Evolutionary conservation across 2,329 filamentous ascomycete species (phyloP), one percentile per base, ranked within the genome.

Genomic region (Plenodomus lindquistii): DNA sequence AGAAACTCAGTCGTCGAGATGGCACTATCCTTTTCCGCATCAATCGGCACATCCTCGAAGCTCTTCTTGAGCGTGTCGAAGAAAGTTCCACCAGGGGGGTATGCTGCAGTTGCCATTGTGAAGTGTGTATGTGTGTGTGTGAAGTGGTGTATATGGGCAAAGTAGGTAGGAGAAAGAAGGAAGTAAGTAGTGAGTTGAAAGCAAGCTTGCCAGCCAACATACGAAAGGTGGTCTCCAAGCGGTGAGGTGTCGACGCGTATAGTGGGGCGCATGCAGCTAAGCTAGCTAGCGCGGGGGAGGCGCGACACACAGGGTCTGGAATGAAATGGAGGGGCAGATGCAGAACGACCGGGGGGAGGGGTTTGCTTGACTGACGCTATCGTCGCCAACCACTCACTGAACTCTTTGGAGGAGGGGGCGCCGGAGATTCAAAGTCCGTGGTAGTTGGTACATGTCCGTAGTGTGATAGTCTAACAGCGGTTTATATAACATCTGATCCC

Each of bases 1-100:
- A 97, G 87, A 76, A 97, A 99, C 72, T 95, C 85, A 48, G 83
- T 83, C 39, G 94, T 97, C 45, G 84, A 77, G 66, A 97, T 85
- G 52, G 85, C 88, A 77, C 91, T 87, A 75, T 85, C 86, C 61
- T 89, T 87, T 60, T 81, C 80, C 54, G 81, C 79, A 65, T 91
- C 84, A 63, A 96, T 75, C 13, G 89, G 86, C 45, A 97, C 93
- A 63, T 93, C 84, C 57, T 82, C 80, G 78, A 96, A 99, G 65
- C 88, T 93, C 72, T 82, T 82, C 79, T 89, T 88, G 75, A 95
- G 81, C 63, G 86, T 89, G 71, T 95, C 85, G 76, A 97, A 87
- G 79, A 92, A 91, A 65, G 91, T 96, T 65, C 83, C 82, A 59
- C 85, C 87, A 47, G 87, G 85, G 52, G 66, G 72, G 15, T 60